These are phyloP conservation scores for Brassica rapa DNA, from an alignment of 345 rosid species.

Conservation along the genomic window DNA sequence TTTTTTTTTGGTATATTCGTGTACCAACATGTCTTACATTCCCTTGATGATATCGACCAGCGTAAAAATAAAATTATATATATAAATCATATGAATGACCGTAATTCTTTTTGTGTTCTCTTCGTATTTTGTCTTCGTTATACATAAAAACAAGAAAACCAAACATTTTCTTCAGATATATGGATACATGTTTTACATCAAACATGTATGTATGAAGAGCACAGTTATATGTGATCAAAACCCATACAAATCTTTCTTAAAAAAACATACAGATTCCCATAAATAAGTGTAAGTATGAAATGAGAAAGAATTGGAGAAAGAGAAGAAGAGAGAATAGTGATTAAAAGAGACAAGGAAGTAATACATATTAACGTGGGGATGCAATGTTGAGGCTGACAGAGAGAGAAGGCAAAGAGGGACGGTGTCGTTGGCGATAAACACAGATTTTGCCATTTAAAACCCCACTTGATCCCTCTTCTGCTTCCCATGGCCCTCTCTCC, in stretches of 20 bases:
- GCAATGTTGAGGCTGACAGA: slow-evolving; percentile 43
- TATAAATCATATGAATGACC: not conserved
- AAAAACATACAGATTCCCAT: too few species aligned
- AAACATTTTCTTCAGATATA: not conserved
- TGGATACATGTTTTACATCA: not conserved
- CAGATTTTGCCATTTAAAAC: slow-evolving; percentile 40
- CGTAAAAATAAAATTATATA: not conserved
- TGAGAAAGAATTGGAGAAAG: not conserved
- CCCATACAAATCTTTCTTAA: not conserved
- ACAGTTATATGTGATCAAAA: not conserved
- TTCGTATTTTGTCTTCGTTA: not conserved
- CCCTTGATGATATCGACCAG: slow-evolving; percentile 28
- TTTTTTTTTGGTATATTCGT: not conserved
- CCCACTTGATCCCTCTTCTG: slow-evolving; percentile 44
- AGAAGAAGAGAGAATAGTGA: slow-evolving; percentile 6
- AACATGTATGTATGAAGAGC: slow-evolving; percentile 1
- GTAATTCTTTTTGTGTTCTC: not conserved
- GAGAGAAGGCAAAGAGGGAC: slow-evolving; percentile 42
- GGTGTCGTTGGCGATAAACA: slow-evolving; percentile 42
- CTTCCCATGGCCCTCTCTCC: slow-evolving; percentile 31
- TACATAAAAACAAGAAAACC: not conserved
- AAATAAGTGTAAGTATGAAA: too few species aligned
- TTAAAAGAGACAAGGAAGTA: slow-evolving; percentile 32
- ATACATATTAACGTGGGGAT: slow-evolving; percentile 40
- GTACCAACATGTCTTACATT: slow-evolving; percentile 21